Evolutionary conservation across 441 rosid species (phyloP).

Genomic region (Adansonia gregorii): DNA sequence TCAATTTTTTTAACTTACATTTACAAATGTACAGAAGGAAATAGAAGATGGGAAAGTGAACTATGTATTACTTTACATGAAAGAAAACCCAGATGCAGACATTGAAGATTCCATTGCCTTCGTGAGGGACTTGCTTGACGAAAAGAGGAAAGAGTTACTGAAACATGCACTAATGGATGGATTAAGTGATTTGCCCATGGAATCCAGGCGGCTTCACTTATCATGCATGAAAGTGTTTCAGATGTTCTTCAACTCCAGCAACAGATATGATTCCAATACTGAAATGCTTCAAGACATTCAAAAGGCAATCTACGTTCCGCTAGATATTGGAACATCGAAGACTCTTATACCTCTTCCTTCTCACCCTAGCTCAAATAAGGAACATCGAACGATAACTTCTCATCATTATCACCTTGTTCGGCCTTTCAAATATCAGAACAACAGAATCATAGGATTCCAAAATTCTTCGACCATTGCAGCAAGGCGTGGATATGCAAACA

Average conservation of each 20-base stretch:
- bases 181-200: constrained; percentile 40
- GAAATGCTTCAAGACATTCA: constrained; percentile 57
- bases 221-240: constrained; percentile 50
- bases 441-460: neutral
- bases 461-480: constrained; percentile 10
- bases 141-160: constrained; percentile 47
- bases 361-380: neutral
- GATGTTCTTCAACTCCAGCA: constrained; percentile 66
- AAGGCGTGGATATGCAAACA: constrained; percentile 20
- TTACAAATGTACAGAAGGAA: constrained; percentile 48
- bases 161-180: constrained; percentile 47
- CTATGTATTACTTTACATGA: constrained; percentile 52
- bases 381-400: constrained; percentile 12
- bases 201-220: constrained; percentile 51
- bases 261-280: constrained; percentile 52
- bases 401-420: constrained; percentile 18
- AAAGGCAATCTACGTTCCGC: constrained; percentile 58
- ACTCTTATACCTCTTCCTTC: constrained; percentile 24
- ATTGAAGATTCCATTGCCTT: constrained; percentile 51
- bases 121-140: constrained; percentile 36
- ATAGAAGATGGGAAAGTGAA: constrained; percentile 57
- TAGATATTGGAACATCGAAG: constrained; percentile 28
- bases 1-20: too few species aligned
- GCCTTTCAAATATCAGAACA: constrained; percentile 13
- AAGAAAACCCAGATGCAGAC: constrained; percentile 39